Conservation (phyloP, 768 basidiomycete genomes). For the Tylopilus plumbeoviolaceoides region DNA sequence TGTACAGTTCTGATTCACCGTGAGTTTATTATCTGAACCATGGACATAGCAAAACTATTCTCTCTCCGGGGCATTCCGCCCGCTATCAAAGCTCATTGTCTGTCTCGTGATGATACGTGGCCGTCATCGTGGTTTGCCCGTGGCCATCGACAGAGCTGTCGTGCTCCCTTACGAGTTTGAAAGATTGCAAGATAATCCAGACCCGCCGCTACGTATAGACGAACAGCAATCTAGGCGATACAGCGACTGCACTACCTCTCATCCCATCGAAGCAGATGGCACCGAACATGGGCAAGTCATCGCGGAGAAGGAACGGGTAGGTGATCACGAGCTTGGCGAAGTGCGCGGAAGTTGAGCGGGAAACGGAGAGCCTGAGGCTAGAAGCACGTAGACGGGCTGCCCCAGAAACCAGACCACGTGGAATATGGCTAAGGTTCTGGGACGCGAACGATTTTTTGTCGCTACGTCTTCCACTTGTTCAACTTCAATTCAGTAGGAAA, state of each 20-base stretch:
- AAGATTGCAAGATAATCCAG: constrained; percentile 20
- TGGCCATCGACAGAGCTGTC: constrained; percentile 85
- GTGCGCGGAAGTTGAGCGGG: neutral
- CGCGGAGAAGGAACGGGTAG: neutral
- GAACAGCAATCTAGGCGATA: constrained; percentile 9
- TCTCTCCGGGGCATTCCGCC: constrained; percentile 70
- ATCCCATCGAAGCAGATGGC: neutral
- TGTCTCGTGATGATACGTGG: constrained; percentile 92
- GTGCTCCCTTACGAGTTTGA: constrained; percentile 69
- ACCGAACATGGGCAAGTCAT: neutral
- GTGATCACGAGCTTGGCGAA: neutral
- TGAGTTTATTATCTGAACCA: neutral
- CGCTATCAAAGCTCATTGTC: constrained; percentile 84
- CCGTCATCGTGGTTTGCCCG: constrained; percentile 82
- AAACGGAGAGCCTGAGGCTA: neutral
- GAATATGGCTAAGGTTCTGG: neutral
- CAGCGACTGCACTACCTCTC: neutral
- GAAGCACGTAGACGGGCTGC: neutral
- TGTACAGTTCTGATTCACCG: constrained; percentile 20
- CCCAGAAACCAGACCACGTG: neutral
- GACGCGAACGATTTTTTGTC: neutral
- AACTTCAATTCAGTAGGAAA: neutral
- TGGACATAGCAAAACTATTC: constrained; percentile 68
- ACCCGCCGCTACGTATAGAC: constrained; percentile 4
- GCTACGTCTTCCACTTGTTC: neutral